Conservation (phyloP, 2,329 filamentous ascomycete genomes). For the Simplicillium sp. region DNA sequence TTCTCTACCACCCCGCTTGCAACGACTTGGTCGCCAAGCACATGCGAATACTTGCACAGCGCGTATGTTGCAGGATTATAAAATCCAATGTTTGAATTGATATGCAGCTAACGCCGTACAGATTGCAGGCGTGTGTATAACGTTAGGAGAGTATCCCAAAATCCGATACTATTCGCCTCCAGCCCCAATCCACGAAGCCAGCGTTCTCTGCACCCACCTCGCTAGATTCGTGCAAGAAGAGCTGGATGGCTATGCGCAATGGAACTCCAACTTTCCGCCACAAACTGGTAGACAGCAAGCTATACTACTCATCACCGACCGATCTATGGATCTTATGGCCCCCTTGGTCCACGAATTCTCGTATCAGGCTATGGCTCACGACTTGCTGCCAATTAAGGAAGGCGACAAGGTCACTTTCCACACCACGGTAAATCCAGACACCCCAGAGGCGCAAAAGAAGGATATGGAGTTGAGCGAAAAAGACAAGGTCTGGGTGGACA, state of each 20-base stretch:
- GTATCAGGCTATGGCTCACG: conserved; percentile 97
- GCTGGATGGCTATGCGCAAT: conserved; percentile 80
- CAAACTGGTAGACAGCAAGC: conserved; percentile 69
- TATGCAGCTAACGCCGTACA: conserved; percentile 6
- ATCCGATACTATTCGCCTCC: conserved; percentile 82
- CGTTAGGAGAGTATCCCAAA: conserved; percentile 86
- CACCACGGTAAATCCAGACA: conserved; percentile 68
- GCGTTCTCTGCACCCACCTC: conserved; percentile 77
- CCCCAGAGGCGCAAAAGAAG: conserved; percentile 63
- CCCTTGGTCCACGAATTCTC: conserved; percentile 93
- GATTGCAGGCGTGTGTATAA: conserved; percentile 63
- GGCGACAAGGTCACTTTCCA: conserved; percentile 81
- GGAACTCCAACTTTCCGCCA: conserved; percentile 76
- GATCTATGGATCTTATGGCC: conserved; percentile 84
- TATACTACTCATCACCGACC: conserved; percentile 77
- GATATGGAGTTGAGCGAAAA: conserved; percentile 87
- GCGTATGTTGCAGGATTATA: conserved; percentile 42
- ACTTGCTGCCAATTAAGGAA: conserved; percentile 80
- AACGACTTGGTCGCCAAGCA: conserved; percentile 75
- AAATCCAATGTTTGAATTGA: neutral
- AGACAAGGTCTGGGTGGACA: conserved; percentile 92
- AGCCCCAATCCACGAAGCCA: conserved; percentile 72
- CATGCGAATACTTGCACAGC: conserved; percentile 78
- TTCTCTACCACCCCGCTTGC: conserved; percentile 84
- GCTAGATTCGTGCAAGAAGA: conserved; percentile 88